Evolutionary conservation across 768 basidiomycete genomes (phyloP), one percentile per base, ranked within the genome.

Genomic region (Tylopilus sp.): DNA sequence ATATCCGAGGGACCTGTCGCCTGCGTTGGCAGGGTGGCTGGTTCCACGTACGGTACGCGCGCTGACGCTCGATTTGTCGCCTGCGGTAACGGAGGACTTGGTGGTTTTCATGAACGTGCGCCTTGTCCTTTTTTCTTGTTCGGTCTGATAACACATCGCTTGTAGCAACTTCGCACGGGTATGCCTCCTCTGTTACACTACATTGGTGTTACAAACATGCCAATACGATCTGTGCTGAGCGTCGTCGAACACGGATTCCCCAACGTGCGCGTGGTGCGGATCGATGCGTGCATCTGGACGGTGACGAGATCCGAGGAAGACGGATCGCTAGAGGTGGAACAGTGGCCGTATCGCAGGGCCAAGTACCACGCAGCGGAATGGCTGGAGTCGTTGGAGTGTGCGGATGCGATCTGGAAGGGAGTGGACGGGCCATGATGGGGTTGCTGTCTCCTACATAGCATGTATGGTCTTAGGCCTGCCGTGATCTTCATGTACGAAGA

Each of bases 21-120:
- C 84, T 0, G 79, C 82, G 3, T 69, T 88, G 19, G 85, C 85
- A 9, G 76, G 81, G 42, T 87, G 86, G 85, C 70, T 89, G 26
- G 77, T 89, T 30, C 86, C 86, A 9, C 65, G 81, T 24, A 74
- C 59, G 33, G 76, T 86, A 4, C 65, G 68, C 6, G 77, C 80
- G 14, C 62, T 85, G 46, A 72, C 72, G 14, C 61, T 84, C 34
- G 79, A 81, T 36, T 49, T 71, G 17, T 54, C 63, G 37, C 67
- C 68, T 26, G 64, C 63, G 6, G 60, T 65, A 3, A 56, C 72
- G n/a, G 73, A 76, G 50, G 79, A 82, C 56, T 67, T 74, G 24
- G 54, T 66, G 26, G 58, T 65, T 6, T 81, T 80, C 61, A 57
- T 80, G 51, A 73, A 74, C 48, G 77, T 77, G 51, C 36, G 72